Conservation (phyloP, 2,329 filamentous ascomycete genomes). For the Magnaporthiopsis incrustans region DNA sequence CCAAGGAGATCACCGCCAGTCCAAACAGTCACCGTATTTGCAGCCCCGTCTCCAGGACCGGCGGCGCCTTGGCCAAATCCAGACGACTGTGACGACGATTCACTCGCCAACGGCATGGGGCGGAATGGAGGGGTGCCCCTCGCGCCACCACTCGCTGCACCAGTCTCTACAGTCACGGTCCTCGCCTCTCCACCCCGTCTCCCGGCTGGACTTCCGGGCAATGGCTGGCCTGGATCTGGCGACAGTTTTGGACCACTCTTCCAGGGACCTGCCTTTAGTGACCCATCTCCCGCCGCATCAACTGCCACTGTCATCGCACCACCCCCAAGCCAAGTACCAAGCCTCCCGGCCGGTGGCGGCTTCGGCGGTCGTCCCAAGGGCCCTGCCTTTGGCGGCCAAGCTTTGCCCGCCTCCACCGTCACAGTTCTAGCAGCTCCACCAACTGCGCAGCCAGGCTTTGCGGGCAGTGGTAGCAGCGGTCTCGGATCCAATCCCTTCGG, state of each 20-base stretch:
- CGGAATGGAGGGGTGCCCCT: background rate
- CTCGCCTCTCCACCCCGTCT: background rate
- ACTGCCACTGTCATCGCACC: background rate
- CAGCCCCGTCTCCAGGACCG: background rate
- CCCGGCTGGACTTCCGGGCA: background rate
- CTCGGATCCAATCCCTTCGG: background rate
- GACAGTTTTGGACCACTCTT: background rate
- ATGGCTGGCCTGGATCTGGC: background rate
- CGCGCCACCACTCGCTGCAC: background rate
- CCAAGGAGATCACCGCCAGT: background rate
- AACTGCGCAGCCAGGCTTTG: conserved; percentile 1
- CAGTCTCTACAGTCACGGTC: background rate
- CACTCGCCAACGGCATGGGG: background rate
- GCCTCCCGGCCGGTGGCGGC: background rate
- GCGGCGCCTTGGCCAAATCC: background rate
- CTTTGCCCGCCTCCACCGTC: background rate
- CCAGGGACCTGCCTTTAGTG: background rate
- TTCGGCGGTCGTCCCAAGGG: background rate
- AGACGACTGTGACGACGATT: background rate
- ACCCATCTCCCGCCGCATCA: background rate
- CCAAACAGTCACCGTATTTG: background rate
- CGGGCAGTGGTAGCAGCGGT: background rate
- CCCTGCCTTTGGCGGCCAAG: background rate
- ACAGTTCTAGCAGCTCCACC: conserved; percentile 8
- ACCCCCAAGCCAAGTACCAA: background rate